Evolutionary conservation across 2,329 filamentous ascomycete genomes (phyloP).

Genomic region (Colletotrichum salicis): DNA sequence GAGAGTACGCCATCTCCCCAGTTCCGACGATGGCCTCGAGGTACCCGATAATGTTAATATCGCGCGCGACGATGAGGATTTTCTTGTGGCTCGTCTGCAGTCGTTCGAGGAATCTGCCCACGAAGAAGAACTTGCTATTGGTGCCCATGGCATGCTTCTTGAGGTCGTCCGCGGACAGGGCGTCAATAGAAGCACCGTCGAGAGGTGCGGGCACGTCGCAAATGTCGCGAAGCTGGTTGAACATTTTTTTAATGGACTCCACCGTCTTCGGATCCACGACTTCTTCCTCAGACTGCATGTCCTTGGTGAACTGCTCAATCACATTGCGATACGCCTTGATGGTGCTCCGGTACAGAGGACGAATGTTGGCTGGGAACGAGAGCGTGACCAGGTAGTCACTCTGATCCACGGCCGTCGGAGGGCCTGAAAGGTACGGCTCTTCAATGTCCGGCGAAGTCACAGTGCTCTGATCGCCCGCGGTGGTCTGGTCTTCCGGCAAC

Average conservation of each 20-base stretch:
- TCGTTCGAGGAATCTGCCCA: conserved; percentile 63
- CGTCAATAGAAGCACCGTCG: conserved; percentile 53
- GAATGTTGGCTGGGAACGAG: conserved; percentile 63
- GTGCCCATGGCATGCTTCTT: conserved; percentile 65
- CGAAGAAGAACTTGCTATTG: conserved; percentile 70
- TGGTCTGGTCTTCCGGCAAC: conserved; percentile 20
- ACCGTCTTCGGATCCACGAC: conserved; percentile 44
- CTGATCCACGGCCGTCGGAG: conserved; percentile 37
- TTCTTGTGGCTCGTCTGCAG: conserved; percentile 56
- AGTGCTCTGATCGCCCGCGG: conserved; percentile 21
- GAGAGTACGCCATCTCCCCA: conserved; percentile 49
- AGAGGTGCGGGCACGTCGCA: conserved; percentile 68
- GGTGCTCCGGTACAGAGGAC: conserved; percentile 62
- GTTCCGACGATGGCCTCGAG: conserved; percentile 60
- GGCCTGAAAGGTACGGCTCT: conserved; percentile 23
- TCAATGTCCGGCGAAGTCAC: conserved; percentile 26
- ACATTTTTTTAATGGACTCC: conserved; percentile 60
- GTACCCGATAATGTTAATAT: conserved; percentile 61
- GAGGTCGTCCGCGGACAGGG: conserved; percentile 52
- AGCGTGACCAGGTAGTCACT: conserved; percentile 66
- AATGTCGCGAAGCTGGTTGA: conserved; percentile 62
- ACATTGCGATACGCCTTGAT: conserved; percentile 55
- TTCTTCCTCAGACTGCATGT: conserved; percentile 19
- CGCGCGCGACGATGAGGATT: conserved; percentile 64
- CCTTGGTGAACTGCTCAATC: conserved; percentile 57